phyloP scores from a whole-genome alignment of 495 filamentous ascomycete species.

The Neurospora pannonica region DNA sequence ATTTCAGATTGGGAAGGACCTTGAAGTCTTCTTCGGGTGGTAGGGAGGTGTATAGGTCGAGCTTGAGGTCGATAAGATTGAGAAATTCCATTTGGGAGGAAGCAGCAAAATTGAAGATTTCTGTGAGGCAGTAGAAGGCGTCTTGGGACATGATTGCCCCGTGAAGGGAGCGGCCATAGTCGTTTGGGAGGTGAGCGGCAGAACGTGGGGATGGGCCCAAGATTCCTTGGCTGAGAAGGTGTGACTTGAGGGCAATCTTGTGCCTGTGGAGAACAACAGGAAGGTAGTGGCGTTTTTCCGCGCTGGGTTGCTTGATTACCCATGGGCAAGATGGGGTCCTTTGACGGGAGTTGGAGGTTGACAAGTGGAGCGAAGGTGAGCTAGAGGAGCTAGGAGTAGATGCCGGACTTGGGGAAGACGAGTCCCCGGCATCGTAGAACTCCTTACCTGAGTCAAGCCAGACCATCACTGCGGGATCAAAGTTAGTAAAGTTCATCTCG shows the following conservation, averaged over 20 bases:
- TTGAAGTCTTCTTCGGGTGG: not conserved
- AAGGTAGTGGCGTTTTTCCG: not conserved
- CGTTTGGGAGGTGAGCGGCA: not conserved
- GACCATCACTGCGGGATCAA: not conserved
- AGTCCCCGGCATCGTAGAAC: not conserved
- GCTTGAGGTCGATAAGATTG: conserved; percentile 15
- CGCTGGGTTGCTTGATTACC: not conserved
- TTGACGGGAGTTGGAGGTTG: not conserved
- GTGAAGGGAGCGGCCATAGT: conserved; percentile 15
- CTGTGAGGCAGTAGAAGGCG: conserved; percentile 18
- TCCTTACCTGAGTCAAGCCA: not conserved
- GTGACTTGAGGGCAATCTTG: not conserved
- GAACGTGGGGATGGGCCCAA: not conserved
- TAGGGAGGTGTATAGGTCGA: conserved; percentile 7
- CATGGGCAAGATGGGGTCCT: not conserved
- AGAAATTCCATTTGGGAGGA: conserved; percentile 18
- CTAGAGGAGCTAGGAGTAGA: not conserved
- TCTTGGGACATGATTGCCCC: conserved; percentile 4
- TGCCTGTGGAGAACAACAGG: not conserved
- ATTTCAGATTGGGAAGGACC: conserved; percentile 5
- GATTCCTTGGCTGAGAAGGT: not conserved
- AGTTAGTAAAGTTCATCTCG: not conserved
- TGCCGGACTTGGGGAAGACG: not conserved
- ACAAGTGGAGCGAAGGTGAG: not conserved
- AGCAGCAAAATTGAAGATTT: conserved; percentile 17